Percentiles rank a stretch among this genome's conserved stretches.
Evolutionary conservation across 2,329 filamentous ascomycete species (phyloP).

Genomic region (Stachybotrys chlorohalonatus): DNA sequence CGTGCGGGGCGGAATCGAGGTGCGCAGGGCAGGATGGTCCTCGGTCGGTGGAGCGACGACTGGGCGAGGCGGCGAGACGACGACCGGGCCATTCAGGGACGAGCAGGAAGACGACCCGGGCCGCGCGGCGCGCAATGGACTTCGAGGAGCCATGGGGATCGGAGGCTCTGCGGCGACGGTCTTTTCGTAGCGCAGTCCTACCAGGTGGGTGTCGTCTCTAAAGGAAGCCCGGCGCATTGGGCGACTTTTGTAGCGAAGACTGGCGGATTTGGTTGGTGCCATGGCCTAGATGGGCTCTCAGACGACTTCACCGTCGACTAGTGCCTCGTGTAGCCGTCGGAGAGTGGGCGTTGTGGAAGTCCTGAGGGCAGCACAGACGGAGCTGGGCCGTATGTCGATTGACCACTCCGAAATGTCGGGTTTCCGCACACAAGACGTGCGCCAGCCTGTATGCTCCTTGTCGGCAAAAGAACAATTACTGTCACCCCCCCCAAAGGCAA

Average conservation of each 20-base stretch:
- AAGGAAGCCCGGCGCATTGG: slow-evolving; percentile 25
- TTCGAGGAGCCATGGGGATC: slow-evolving; percentile 40
- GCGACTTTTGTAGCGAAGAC: slow-evolving; percentile 31
- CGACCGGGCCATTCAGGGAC: slow-evolving; percentile 17
- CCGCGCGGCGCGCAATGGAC: slow-evolving; percentile 21
- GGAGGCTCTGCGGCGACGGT: slow-evolving; percentile 48
- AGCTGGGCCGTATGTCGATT: too few relatives aligned
- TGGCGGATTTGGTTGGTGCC: slow-evolving; percentile 28
- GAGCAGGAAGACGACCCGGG: slow-evolving; percentile 10
- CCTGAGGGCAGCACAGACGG: too few relatives aligned
- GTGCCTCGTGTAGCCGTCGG: too few relatives aligned
- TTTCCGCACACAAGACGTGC: too few relatives aligned
- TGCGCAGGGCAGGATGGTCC: slow-evolving; percentile 44
- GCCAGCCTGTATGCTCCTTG: too few relatives aligned
- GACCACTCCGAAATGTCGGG: too few relatives aligned
- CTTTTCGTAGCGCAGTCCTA: slow-evolving; percentile 53
- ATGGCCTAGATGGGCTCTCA: slow-evolving; percentile 7
- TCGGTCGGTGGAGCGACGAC: slow-evolving; percentile 36
- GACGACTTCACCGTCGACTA: too few relatives aligned
- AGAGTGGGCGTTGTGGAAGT: too few relatives aligned
- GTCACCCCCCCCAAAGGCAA: too few relatives aligned
- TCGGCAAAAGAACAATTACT: too few relatives aligned
- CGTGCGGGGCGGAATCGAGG: slow-evolving; percentile 10
- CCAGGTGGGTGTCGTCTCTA: slow-evolving; percentile 39
- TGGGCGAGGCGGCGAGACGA: slow-evolving; percentile 18